Evolutionary conservation across 1,284 basidiomycete species (phyloP), one percentile per base, ranked within the genome.

Genomic region (Volvariella surrecta): DNA sequence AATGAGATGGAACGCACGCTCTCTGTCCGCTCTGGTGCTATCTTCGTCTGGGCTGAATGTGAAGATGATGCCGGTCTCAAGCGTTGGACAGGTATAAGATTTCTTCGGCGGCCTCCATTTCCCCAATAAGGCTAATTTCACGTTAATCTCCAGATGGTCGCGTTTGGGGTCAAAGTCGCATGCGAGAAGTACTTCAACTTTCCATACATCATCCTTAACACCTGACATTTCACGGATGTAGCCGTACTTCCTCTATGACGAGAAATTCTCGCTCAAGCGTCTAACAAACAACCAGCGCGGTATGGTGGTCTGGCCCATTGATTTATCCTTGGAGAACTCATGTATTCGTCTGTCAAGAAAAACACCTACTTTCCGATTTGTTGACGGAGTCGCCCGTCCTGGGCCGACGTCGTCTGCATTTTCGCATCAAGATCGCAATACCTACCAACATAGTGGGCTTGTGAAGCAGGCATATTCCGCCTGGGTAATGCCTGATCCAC

Each of bases 191-290:
- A 49, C 50, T 58, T 47, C 40, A 37, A 44, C 45, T 45, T 39
- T 46, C 50, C 40, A 41, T 18, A 17, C 39, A 35, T 48, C 37
- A 42, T 30, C 32, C 13, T 17, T 19, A 41, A 30, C 40, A 42
- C 18, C 16, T 16, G 31, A 31, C 43, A 39, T 35, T 43, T 28
- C 11, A 28, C 24, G 24, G 24, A 44, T 42, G 30, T 48, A 76
- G 74, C 78, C 79, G 3, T 81, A 79, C 57, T 63, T 82, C 30
- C 80, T 79, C 58, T 80, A 82, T 56, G 79, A 82, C 52, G 76
- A 80, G 54, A 76, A 73, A 52, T 54, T 48, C 54, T 54, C 17
- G 55, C 55, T 21, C 54, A 59, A 40, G 63, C 63, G 40, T 54
- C 59, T 32, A 59, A 52, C 40, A 62, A 64, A 50, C 58, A 62